phyloP scores from a whole-genome alignment of 2,329 filamentous ascomycete genomes.

The Apiospora pterosperma region DNA sequence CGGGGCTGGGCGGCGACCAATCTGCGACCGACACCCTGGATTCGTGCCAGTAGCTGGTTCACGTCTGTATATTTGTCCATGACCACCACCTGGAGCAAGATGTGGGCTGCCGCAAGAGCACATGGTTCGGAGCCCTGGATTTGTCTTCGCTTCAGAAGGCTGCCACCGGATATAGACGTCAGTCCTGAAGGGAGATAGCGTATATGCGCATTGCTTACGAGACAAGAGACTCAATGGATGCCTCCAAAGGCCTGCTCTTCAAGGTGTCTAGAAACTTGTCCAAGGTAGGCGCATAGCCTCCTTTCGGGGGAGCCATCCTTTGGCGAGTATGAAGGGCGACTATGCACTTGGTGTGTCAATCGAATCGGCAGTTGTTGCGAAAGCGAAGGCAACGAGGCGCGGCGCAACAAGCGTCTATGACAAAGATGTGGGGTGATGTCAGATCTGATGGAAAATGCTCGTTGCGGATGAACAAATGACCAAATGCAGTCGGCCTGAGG shows the following conservation, averaged over 20 bases:
- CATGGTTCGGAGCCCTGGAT: conserved; percentile 85
- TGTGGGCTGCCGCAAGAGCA: conserved; percentile 85
- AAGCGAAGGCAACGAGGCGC: neutral
- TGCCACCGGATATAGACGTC: conserved; percentile 29
- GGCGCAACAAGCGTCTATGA: neutral
- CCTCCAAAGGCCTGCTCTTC: conserved; percentile 71
- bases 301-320: conserved; percentile 54
- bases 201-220: conserved; percentile 54
- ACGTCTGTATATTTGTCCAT: conserved; percentile 76
- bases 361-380: conserved; percentile 10
- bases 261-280: conserved; percentile 76
- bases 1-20: conserved; percentile 81
- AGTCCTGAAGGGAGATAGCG: neutral
- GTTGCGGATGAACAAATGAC: neutral
- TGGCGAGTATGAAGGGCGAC: neutral
- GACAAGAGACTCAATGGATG: conserved; percentile 78
- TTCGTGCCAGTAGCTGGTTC: conserved; percentile 72
- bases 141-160: conserved; percentile 85
- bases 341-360: neutral
- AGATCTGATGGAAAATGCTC: neutral
- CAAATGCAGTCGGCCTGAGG: neutral
- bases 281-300: conserved; percentile 67
- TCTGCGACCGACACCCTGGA: conserved; percentile 73
- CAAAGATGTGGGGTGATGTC: neutral
- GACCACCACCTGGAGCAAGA: conserved; percentile 83